phyloP scores from a whole-genome alignment of 1,139 yeast genomes.

The Arxiozyma slooffiae region DNA sequence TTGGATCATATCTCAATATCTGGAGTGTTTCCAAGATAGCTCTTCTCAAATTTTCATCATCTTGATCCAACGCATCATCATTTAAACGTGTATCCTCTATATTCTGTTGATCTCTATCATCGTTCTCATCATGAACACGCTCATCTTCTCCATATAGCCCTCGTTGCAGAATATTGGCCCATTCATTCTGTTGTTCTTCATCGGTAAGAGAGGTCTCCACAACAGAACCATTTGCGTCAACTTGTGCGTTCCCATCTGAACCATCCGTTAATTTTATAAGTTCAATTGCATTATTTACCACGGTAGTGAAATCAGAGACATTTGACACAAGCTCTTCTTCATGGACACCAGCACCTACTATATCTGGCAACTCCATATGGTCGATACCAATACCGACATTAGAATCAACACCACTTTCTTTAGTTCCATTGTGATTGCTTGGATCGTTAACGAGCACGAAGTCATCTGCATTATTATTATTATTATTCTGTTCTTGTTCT shows the following conservation, averaged over 20 bases:
- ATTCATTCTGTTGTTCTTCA: conserved; percentile 18
- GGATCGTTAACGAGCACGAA: not conserved
- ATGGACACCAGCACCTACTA: conserved; percentile 13
- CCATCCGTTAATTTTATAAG: conserved; percentile 13
- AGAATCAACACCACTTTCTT: not conserved
- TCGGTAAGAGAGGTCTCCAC: conserved; percentile 4
- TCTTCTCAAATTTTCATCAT: conserved; percentile 27
- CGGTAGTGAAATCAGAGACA: conserved; percentile 14
- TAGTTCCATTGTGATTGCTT: not conserved
- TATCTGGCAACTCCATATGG: conserved; percentile 13
- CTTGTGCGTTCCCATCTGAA: conserved; percentile 8
- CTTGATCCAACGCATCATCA: conserved; percentile 26
- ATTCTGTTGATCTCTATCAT: conserved; percentile 1
- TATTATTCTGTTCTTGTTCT: not conserved
- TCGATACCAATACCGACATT: not conserved
- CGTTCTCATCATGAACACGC: not conserved
- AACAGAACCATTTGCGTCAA: not conserved
- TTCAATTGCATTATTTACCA: conserved; percentile 27
- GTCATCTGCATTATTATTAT: not conserved
- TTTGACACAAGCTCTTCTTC: conserved; percentile 14
- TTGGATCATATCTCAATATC: conserved; percentile 12
- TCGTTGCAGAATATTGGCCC: conserved; percentile 28
- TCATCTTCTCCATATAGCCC: conserved; percentile 17
- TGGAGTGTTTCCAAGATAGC: conserved; percentile 28
- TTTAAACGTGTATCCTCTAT: conserved; percentile 2